Conservation (phyloP, 495 filamentous ascomycete genomes). For the Bombardia bombarda region DNA sequence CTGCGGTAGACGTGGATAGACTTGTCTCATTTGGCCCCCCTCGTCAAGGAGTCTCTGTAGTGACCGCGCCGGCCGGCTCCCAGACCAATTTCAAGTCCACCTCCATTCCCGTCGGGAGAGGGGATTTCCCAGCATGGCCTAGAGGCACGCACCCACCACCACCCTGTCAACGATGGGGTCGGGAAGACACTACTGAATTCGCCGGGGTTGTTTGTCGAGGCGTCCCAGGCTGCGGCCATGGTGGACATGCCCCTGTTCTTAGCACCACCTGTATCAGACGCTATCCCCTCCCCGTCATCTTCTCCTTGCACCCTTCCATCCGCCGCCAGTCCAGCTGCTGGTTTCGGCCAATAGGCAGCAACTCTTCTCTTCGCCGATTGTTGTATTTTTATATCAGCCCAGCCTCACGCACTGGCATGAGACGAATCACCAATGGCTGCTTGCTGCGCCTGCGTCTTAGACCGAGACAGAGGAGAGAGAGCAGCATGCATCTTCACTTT, state of each 20-base stretch:
- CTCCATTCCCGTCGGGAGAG: too few species aligned
- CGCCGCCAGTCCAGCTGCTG: background rate
- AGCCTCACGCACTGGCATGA: slow-evolving; percentile 2
- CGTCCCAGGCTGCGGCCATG: background rate
- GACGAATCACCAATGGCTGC: background rate
- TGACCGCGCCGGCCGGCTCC: too few species aligned
- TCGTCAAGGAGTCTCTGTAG: too few species aligned
- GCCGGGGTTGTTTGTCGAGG: too few species aligned
- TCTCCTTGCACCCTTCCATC: slow-evolving; percentile 8
- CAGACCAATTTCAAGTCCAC: too few species aligned
- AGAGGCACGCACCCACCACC: too few species aligned
- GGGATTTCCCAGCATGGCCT: too few species aligned
- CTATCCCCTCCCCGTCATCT: background rate
- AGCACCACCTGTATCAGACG: background rate
- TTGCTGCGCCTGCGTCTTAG: background rate
- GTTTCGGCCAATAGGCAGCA: slow-evolving; percentile 9
- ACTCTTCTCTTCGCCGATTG: background rate
- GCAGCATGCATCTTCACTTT: background rate
- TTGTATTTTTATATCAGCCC: slow-evolving; percentile 10
- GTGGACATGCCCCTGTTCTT: background rate
- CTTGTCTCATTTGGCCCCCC: too few species aligned
- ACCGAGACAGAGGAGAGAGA: background rate
- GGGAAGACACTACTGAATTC: too few species aligned
- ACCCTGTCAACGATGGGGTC: too few species aligned
- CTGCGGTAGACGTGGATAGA: too few species aligned